Percentiles rank a stretch among this genome's conserved stretches.
Conservation (phyloP, 345 rosid species). For the Eucalyptus lansdowneana region DNA sequence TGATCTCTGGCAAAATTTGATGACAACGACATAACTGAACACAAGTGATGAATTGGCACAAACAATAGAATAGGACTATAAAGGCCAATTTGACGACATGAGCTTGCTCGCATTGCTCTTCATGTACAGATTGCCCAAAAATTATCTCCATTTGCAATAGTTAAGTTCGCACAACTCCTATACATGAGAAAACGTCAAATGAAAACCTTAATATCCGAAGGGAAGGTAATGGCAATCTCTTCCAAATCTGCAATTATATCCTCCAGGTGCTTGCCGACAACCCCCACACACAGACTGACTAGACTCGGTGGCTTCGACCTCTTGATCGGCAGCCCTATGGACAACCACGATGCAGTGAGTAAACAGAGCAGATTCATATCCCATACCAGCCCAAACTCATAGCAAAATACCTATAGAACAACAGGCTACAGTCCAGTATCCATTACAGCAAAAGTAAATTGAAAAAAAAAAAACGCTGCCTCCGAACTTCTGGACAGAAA, state of each 20-base stretch:
- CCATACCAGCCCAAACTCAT: background rate
- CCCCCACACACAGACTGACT: constrained; percentile 64
- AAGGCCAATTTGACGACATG: background rate
- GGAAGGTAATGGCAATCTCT: constrained; percentile 50
- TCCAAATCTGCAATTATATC: constrained; percentile 49
- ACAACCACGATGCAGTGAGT: background rate
- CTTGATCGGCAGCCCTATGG: constrained; percentile 17
- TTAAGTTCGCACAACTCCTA: background rate
- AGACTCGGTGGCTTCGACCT: constrained; percentile 48
- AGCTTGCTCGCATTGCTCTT: background rate
- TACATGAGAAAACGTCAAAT: background rate
- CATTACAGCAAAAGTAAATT: background rate
- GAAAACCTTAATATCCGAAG: constrained; percentile 58
- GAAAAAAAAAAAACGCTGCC: background rate
- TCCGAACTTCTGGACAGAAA: background rate
- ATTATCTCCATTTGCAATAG: background rate
- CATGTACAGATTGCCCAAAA: background rate
- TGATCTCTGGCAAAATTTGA: background rate
- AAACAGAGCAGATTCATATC: background rate
- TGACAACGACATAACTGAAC: background rate
- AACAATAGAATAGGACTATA: background rate
- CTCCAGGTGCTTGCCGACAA: constrained; percentile 75
- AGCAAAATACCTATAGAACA: background rate
- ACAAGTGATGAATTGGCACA: background rate
- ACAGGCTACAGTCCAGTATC: background rate